phyloP scores from a whole-genome alignment of 805 yeast species.

The Wickerhamomyces chaumierensis region DNA sequence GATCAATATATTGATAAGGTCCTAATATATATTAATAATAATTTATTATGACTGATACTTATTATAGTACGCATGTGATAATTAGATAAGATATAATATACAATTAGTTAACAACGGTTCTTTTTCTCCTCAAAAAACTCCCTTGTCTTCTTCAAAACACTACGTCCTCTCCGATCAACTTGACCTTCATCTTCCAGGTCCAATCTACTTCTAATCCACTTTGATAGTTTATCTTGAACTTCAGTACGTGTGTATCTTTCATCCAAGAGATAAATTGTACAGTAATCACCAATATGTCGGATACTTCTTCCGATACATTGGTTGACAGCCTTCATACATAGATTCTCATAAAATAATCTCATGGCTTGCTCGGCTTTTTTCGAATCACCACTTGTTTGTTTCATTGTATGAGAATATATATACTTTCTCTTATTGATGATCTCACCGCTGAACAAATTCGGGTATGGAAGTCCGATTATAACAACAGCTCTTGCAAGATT shows the following conservation, averaged over 20 bases:
- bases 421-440: constrained; percentile 58
- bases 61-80: too few species aligned
- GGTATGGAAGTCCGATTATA: constrained; percentile 84
- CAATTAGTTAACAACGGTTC: too few species aligned
- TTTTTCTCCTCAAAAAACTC: not conserved
- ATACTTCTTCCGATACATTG: constrained; percentile 91
- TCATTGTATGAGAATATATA: constrained; percentile 41
- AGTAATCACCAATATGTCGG: constrained; percentile 72
- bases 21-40: too few species aligned
- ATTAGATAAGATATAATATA: too few species aligned
- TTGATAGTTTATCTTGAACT: constrained; percentile 51
- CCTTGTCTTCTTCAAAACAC: not conserved
- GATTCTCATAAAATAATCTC: constrained; percentile 59
- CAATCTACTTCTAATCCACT: constrained; percentile 61
- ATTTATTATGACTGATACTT: too few species aligned
- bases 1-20: too few species aligned
- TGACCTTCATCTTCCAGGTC: not conserved
- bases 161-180: constrained; percentile 2
- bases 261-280: constrained; percentile 66
- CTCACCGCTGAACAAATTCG: constrained; percentile 76
- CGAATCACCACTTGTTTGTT: constrained; percentile 31
- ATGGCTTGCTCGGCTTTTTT: constrained; percentile 36
- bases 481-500: constrained; percentile 79
- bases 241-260: constrained; percentile 35
- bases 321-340: constrained; percentile 85